phyloP scores from a whole-genome alignment of 140 eudicot species.

The Ambrosia hybrid region DNA sequence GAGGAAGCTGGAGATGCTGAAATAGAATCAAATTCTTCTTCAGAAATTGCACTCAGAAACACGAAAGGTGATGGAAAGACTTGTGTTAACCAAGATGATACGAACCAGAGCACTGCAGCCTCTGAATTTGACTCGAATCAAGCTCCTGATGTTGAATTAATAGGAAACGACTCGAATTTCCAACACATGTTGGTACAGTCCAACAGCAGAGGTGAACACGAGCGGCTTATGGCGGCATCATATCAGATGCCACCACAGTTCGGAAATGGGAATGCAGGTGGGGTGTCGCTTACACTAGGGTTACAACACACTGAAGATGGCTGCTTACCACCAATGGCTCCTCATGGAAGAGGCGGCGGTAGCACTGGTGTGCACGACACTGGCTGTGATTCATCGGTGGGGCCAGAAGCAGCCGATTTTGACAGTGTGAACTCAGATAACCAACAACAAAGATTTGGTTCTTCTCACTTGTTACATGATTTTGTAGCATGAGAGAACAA shows the following conservation, averaged over 20 bases:
- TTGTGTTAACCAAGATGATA: constrained; percentile 51
- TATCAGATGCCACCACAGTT: constrained; percentile 58
- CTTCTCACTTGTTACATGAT: constrained; percentile 61
- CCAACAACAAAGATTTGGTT: constrained; percentile 58
- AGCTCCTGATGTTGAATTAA: constrained; percentile 31
- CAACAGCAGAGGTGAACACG: constrained; percentile 26
- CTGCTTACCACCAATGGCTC: constrained; percentile 40
- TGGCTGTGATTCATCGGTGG: constrained; percentile 39
- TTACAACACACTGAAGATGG: constrained; percentile 68
- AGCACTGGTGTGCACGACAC: neutral
- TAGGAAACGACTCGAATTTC: constrained; percentile 34
- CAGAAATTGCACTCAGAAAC: constrained; percentile 45
- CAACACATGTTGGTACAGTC: constrained; percentile 38
- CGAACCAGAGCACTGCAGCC: constrained; percentile 40
- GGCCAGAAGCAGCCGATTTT: constrained; percentile 47
- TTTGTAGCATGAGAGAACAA: constrained; percentile 62
- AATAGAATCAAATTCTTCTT: constrained; percentile 61
- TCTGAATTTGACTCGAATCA: constrained; percentile 46
- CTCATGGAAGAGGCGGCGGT: constrained; percentile 32
- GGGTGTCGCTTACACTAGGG: constrained; percentile 76
- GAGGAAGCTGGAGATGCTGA: constrained; percentile 82
- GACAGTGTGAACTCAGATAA: constrained; percentile 60
- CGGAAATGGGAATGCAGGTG: too few relatives aligned
- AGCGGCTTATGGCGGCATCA: constrained; percentile 49
- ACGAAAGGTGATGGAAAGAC: constrained; percentile 33